These are phyloP conservation scores for Erysimum cheiranthoides DNA, from an alignment of 345 rosid species.

Conservation along the genomic window DNA sequence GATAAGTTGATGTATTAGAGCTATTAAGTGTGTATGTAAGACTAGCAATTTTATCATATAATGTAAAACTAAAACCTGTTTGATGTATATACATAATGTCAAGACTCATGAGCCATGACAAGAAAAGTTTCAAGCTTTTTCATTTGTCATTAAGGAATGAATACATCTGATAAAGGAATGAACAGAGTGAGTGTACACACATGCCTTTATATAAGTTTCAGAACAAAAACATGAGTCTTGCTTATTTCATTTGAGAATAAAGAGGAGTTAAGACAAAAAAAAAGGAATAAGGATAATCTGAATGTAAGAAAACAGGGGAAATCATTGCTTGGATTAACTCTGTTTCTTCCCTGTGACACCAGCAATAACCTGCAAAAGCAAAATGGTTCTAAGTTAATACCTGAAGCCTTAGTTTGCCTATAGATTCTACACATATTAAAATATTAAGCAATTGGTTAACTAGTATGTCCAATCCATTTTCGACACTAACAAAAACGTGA, in stretches of 20 bases:
- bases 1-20: slow-evolving; percentile 20
- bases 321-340: slow-evolving; percentile 39
- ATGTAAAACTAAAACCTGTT: slow-evolving; percentile 30
- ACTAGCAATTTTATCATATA: slow-evolving; percentile 26
- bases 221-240: slow-evolving; percentile 35
- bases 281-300: slow-evolving; percentile 15
- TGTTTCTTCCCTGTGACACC: slow-evolving; percentile 85
- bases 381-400: not conserved
- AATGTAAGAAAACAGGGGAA: slow-evolving; percentile 27
- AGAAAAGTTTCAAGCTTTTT: slow-evolving; percentile 29
- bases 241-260: slow-evolving; percentile 54
- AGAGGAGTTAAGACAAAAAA: slow-evolving; percentile 19
- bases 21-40: slow-evolving; percentile 33
- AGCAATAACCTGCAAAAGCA: slow-evolving; percentile 70
- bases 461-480: not conserved
- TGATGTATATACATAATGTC: slow-evolving; percentile 25
- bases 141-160: slow-evolving; percentile 18
- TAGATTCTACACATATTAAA: not conserved
- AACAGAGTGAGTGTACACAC: slow-evolving; percentile 37
- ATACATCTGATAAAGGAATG: slow-evolving; percentile 11
- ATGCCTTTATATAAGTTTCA: slow-evolving; percentile 38
- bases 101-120: slow-evolving; percentile 34
- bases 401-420: not conserved
- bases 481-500: not conserved
- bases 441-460: not conserved